These are phyloP conservation scores for Pezicula neosporulosa DNA, from an alignment of 2,329 filamentous ascomycete species.

Conservation along the genomic window DNA sequence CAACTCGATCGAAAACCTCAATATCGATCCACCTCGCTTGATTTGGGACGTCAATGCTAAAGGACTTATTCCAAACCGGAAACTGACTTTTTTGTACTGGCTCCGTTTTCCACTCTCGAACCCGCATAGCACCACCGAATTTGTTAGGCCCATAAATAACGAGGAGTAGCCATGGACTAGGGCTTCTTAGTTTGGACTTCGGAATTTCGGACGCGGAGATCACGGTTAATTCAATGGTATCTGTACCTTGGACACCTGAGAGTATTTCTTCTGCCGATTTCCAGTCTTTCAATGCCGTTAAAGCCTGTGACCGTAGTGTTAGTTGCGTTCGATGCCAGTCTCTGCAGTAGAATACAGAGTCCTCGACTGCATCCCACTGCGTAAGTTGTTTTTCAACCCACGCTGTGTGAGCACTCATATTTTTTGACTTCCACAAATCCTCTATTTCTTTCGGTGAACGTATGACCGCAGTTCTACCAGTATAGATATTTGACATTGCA, in stretches of 20 bases:
- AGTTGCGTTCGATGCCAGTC: constrained; percentile 8
- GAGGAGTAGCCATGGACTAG: constrained; percentile 7
- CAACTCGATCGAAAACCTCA: constrained; percentile 12
- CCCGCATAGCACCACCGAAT: constrained; percentile 1
- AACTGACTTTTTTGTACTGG: constrained; percentile 8
- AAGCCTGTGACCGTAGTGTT: constrained; percentile 6
- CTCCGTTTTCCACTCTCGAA: constrained; percentile 12
- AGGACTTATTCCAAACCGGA: constrained; percentile 15
- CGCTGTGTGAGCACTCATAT: constrained; percentile 12
- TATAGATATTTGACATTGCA: constrained; percentile 10
- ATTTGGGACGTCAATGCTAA: constrained; percentile 3
- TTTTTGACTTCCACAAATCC: constrained; percentile 9
- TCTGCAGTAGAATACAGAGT: constrained; percentile 8
- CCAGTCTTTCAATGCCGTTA: constrained; percentile 13
- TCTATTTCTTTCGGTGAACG: constrained; percentile 10
- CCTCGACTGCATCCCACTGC: constrained; percentile 12
- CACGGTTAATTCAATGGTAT: constrained; percentile 12
- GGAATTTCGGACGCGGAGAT: constrained; percentile 10
- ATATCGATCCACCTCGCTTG: constrained; percentile 12
- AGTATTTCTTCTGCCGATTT: constrained; percentile 11
- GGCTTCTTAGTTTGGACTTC: constrained; percentile 10
- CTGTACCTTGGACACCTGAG: constrained; percentile 3
- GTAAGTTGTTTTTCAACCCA: constrained; percentile 18
- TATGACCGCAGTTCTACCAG: constrained; percentile 12
- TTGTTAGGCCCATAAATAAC: constrained; percentile 8